These are phyloP conservation scores for Fraxinus nigra DNA, from an alignment of 305 asterid genomes.

Conservation along the genomic window DNA sequence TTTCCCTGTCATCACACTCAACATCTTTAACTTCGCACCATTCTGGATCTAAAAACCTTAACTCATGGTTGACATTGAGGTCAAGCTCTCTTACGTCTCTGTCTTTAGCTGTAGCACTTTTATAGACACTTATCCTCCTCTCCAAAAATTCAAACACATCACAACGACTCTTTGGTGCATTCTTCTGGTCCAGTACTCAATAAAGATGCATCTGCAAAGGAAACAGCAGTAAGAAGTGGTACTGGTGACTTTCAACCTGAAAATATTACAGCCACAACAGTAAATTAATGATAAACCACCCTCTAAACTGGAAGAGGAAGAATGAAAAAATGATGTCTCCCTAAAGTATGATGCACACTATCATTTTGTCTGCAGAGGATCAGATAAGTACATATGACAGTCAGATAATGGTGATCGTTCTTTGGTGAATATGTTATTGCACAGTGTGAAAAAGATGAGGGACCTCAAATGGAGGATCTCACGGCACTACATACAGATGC, in stretches of 20 bases:
- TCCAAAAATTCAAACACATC: constrained; percentile 14
- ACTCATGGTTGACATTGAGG: constrained; percentile 14
- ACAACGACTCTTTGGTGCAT: constrained; percentile 20
- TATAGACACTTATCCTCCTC: constrained; percentile 16
- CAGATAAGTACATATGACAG: constrained; percentile 15
- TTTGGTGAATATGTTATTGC: constrained; percentile 17
- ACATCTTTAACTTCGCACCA: constrained; percentile 28
- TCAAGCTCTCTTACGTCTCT: not conserved
- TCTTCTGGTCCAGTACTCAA: constrained; percentile 15
- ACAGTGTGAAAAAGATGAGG: constrained; percentile 8
- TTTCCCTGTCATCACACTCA: constrained; percentile 6
- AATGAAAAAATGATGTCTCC: constrained; percentile 10
- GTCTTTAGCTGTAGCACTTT: not conserved
- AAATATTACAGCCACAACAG: constrained; percentile 5
- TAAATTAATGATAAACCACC: constrained; percentile 18
- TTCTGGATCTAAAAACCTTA: constrained; percentile 22
- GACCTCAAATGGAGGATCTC: constrained; percentile 21
- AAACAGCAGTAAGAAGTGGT: constrained; percentile 6
- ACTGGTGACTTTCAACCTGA: constrained; percentile 5
- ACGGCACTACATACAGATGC: constrained; percentile 11
- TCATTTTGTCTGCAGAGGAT: constrained; percentile 18
- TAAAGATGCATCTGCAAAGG: constrained; percentile 16
- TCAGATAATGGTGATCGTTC: constrained; percentile 20
- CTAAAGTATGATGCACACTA: constrained; percentile 15
- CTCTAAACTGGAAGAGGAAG: constrained; percentile 14